Percentiles rank a stretch among this genome's conserved stretches.
phyloP scores from a whole-genome alignment of 208 protist genomes.

The Willaertia magna region DNA sequence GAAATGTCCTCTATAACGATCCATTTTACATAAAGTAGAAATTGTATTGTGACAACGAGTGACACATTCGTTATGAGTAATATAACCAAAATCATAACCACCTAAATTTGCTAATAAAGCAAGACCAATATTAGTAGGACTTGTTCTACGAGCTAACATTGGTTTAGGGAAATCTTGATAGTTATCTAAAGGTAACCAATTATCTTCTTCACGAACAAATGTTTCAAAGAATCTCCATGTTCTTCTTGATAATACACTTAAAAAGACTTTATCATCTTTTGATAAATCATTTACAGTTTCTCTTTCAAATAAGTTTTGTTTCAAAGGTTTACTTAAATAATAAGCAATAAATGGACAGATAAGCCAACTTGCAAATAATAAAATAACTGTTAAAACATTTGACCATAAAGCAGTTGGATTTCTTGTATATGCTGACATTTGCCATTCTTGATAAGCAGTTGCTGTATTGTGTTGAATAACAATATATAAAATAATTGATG shows the following conservation, averaged over 20 bases:
- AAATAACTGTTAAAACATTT: background rate
- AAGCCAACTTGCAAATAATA: background rate
- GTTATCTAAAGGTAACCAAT: background rate
- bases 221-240: slow-evolving; percentile 12
- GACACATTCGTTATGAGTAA: background rate
- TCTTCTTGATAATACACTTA: background rate
- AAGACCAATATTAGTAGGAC: slow-evolving; percentile 2
- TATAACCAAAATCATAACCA: background rate
- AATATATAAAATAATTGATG: background rate
- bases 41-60: background rate
- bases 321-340: background rate
- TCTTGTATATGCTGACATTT: background rate
- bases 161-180: slow-evolving; percentile 10
- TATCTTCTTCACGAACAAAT: slow-evolving; percentile 3
- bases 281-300: background rate
- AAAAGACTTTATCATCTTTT: background rate
- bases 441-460: background rate
- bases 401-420: background rate
- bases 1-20: slow-evolving; percentile 3
- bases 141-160: background rate
- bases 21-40: background rate
- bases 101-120: background rate
- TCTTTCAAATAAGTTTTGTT: background rate
- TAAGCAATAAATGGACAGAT: background rate
- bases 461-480: background rate